Evolutionary conservation across 1,139 yeast genomes (phyloP).

Genomic region (Kurtzmaniella quercitrusa): DNA sequence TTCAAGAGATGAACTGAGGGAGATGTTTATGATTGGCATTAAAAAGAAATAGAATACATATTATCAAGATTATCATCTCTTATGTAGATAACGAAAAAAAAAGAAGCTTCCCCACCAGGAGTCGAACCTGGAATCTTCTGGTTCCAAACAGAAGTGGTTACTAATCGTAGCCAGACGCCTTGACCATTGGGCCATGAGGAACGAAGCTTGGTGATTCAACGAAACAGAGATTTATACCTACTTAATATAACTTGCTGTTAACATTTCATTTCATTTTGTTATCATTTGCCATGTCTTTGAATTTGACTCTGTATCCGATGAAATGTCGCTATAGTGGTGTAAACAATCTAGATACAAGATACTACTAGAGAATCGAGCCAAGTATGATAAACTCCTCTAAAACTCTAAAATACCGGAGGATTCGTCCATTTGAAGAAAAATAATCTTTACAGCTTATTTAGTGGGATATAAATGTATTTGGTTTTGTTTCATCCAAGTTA

Average conservation of each 20-base stretch:
- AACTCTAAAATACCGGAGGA: too few species aligned
- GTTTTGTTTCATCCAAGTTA: background rate
- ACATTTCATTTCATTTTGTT: too few species aligned
- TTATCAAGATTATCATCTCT: background rate
- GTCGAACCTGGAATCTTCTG: conserved; percentile 95
- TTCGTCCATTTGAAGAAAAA: too few species aligned
- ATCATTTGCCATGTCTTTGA: too few species aligned
- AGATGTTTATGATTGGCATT: conserved; percentile 33
- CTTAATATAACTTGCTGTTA: too few species aligned
- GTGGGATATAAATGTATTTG: background rate
- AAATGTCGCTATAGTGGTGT: too few species aligned
- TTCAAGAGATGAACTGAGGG: conserved; percentile 38
- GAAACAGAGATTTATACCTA: background rate
- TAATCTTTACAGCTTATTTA: too few species aligned
- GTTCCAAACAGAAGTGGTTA: conserved; percentile 53
- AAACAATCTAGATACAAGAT: too few species aligned
- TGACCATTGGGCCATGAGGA: conserved; percentile 57
- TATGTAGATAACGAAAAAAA: conserved; percentile 18
- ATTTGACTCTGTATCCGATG: too few species aligned
- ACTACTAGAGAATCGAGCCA: too few species aligned
- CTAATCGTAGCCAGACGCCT: conserved; percentile 55
- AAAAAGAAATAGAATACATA: conserved; percentile 10
- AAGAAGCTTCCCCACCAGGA: conserved; percentile 86
- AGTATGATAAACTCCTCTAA: too few species aligned
- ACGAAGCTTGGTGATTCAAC: conserved; percentile 37